Evolutionary conservation across 2,329 filamentous ascomycete genomes (phyloP), one percentile per base, ranked within the genome.

Genomic region (Aspergillus brunneoviolaceus): DNA sequence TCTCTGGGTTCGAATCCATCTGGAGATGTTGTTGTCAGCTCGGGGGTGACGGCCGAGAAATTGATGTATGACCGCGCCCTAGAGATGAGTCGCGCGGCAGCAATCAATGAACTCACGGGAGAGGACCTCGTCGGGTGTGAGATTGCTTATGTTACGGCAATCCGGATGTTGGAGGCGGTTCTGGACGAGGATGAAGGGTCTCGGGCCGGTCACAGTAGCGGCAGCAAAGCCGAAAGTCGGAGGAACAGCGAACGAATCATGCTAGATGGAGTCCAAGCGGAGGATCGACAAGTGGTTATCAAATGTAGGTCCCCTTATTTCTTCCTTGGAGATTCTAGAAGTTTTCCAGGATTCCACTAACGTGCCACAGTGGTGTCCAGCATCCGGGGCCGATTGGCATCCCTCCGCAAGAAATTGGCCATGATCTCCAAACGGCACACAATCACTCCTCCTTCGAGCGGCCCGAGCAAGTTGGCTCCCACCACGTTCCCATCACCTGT

Each of bases 21-120:
- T 16, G 84, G 86, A 2, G 91, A 95, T 55, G 92, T 97, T 27
- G 85, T 90, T 51, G 83, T 99, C 27, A 96, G 91, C 14, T 87
- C 91, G 2, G 95, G 94, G 1, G 88, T 97, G 58, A 97, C 92
- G 23, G 95, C 95, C 0, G 95, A 98, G 79, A 96, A 93, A 77
- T 82, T 99, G 50, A 97, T 99, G 92, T 99, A 97, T 73, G 95
- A 99, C 68, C 90, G 95, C 51, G 95, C 95, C 0, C 81, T 98
- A 23, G 95, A 99, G 74, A 98, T 99, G 95, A 97, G 92, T 74
- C 87, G 92, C 55, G 87, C 91, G 4, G 94, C 95, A 7, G 95
- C 95, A 7, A 95, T 98, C 71, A 96, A 96, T 69, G 95, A 99
- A 77, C 90, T 99, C 53, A 92, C 95, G 2, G 92, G 94, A 59